Percentiles rank a stretch among this genome's conserved stretches.
Evolutionary conservation across 1,284 basidiomycete species (phyloP).

Genomic region (Rhodotorula sp.): DNA sequence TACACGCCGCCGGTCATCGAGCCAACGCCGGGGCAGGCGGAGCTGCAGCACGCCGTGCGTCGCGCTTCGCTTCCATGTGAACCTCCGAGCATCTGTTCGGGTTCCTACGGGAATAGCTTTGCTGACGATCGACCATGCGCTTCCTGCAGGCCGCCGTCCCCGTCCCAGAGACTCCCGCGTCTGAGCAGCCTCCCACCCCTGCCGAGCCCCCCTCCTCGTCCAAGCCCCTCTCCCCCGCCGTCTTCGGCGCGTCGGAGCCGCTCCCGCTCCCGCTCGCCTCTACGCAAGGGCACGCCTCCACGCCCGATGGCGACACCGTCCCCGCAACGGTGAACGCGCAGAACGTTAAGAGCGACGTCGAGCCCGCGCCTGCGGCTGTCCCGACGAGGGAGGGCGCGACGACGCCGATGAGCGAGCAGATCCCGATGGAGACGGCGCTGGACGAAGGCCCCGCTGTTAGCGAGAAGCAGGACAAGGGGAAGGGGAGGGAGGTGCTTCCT

Average conservation of each 20-base stretch:
- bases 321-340: slow-evolving; percentile 8
- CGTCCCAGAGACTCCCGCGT: neutral
- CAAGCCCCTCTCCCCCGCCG: neutral
- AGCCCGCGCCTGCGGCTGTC: neutral
- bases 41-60: slow-evolving; percentile 3
- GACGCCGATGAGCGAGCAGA: neutral
- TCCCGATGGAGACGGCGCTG: slow-evolving; percentile 1
- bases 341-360: neutral
- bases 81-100: too few relatives aligned
- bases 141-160: neutral
- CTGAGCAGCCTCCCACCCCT: neutral
- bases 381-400: neutral
- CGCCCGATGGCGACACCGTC: neutral
- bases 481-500: slow-evolving; percentile 22
- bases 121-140: too few relatives aligned
- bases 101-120: too few relatives aligned
- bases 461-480: slow-evolving; percentile 17
- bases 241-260: neutral
- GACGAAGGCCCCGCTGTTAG: neutral
- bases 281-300: neutral
- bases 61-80: too few relatives aligned
- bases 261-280: neutral
- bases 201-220: neutral
- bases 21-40: neutral
- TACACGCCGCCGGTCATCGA: slow-evolving; percentile 18